Evolutionary conservation across 2,329 filamentous ascomycete species (phyloP).

Genomic region (Scytalidium lignicola): DNA sequence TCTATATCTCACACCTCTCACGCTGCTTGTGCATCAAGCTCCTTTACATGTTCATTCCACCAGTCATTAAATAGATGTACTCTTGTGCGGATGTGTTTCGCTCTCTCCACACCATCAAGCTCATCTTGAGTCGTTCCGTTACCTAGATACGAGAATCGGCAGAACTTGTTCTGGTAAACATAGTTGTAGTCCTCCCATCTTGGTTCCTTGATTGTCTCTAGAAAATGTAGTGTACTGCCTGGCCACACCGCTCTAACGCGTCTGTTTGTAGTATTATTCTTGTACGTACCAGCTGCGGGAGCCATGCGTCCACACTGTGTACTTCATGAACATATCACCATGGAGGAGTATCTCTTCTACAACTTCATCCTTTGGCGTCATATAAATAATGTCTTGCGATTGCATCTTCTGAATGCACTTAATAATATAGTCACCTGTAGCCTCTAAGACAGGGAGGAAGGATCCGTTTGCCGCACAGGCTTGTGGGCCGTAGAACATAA

Average conservation of each 20-base stretch:
- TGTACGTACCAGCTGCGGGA: constrained; percentile 34
- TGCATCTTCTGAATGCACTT: constrained; percentile 28
- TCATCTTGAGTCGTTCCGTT: too few relatives aligned
- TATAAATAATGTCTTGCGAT: constrained; percentile 26
- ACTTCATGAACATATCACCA: constrained; percentile 38
- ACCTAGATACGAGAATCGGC: too few relatives aligned
- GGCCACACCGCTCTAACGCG: not conserved
- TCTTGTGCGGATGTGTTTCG: too few relatives aligned
- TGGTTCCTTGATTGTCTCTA: constrained; percentile 41
- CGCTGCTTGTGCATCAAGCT: too few relatives aligned
- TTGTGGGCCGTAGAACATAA: constrained; percentile 22
- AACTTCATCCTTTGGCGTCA: constrained; percentile 39
- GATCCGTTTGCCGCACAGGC: constrained; percentile 18
- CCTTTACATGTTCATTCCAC: too few relatives aligned
- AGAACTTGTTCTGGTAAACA: constrained; percentile 15
- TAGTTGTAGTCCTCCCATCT: constrained; percentile 42
- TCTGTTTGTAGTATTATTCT: not conserved
- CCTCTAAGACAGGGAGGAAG: constrained; percentile 18
- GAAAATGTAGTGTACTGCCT: constrained; percentile 26
- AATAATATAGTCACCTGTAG: constrained; percentile 30
- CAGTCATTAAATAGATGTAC: too few relatives aligned
- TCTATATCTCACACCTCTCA: too few relatives aligned
- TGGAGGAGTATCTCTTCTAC: constrained; percentile 44
- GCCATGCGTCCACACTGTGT: constrained; percentile 37
- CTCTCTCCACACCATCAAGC: too few relatives aligned